phyloP scores from a whole-genome alignment of 495 filamentous ascomycete species.

The Aspergillus cavernicola region DNA sequence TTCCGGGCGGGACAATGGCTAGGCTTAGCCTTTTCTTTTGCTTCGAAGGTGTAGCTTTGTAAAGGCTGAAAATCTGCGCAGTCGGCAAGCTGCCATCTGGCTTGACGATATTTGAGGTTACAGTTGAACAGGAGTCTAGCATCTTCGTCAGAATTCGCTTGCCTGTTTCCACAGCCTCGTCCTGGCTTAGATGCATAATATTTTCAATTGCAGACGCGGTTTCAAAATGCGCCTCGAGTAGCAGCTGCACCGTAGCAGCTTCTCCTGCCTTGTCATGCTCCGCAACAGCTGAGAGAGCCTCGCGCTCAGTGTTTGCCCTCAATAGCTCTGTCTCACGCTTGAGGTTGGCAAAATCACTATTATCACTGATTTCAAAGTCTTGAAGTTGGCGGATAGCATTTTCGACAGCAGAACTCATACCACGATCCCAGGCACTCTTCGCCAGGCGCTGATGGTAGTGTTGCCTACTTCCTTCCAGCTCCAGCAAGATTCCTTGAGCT shows the following conservation, averaged over 20 bases:
- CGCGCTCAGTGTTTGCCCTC: conserved; percentile 77
- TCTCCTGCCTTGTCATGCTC: conserved; percentile 84
- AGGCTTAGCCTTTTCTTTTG: conserved; percentile 61
- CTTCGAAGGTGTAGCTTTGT: conserved; percentile 67
- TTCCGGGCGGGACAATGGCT: conserved; percentile 32
- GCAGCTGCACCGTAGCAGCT: conserved; percentile 69
- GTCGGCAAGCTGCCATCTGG: conserved; percentile 73
- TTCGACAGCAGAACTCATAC: conserved; percentile 80
- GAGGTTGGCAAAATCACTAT: conserved; percentile 66
- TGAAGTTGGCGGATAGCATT: conserved; percentile 76
- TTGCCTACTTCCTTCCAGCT: conserved; percentile 83
- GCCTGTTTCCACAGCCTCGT: conserved; percentile 74
- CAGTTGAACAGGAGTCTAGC: conserved; percentile 66
- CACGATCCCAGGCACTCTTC: conserved; percentile 79
- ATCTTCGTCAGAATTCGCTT: conserved; percentile 75
- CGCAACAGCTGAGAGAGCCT: conserved; percentile 69
- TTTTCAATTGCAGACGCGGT: conserved; percentile 76
- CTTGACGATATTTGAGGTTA: conserved; percentile 79
- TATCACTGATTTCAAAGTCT: conserved; percentile 68
- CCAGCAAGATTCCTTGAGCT: conserved; percentile 79
- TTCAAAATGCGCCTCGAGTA: conserved; percentile 89
- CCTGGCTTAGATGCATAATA: conserved; percentile 74
- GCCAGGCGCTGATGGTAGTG: conserved; percentile 81
- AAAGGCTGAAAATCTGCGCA: conserved; percentile 58
- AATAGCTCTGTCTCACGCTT: conserved; percentile 79